Percentiles rank a stretch among this genome's conserved stretches.
Conservation (phyloP, 768 basidiomycete genomes). For the Antrodiella citrinella region DNA sequence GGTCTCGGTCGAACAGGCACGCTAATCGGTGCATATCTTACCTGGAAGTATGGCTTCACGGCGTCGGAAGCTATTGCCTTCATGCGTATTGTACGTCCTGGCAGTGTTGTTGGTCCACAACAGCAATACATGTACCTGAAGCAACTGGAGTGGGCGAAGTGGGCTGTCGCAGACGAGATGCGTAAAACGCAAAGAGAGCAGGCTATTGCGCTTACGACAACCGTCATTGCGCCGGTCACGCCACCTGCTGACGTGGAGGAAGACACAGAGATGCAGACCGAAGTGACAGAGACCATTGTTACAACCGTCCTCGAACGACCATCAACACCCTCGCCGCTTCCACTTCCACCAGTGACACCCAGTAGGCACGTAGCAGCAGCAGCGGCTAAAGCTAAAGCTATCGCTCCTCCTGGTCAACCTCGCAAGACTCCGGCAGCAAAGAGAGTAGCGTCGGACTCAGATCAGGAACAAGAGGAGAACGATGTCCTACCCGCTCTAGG, state of each 20-base stretch:
- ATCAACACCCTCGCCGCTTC: constrained; percentile 24
- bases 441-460: constrained; percentile 58
- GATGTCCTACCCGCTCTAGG: constrained; percentile 61
- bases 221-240: constrained; percentile 65
- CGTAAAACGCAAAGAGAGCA: constrained; percentile 34
- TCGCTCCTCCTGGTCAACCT: constrained; percentile 75
- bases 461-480: constrained; percentile 47
- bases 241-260: constrained; percentile 75
- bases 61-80: constrained; percentile 94
- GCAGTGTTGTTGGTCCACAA: constrained; percentile 86
- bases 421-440: constrained; percentile 83
- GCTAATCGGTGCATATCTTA: constrained; percentile 93
- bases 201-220: constrained; percentile 18
- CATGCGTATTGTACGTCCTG: constrained; percentile 96
- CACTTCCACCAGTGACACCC: constrained; percentile 66
- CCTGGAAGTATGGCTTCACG: constrained; percentile 98
- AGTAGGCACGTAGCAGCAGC: constrained; percentile 67
- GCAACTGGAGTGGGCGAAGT: constrained; percentile 89
- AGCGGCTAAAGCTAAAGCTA: constrained; percentile 60
- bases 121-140: constrained; percentile 95
- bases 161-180: constrained; percentile 83
- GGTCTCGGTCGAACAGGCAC: constrained; percentile 95
- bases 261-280: constrained; percentile 35
- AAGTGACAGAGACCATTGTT: constrained; percentile 20
- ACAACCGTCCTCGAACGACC: constrained; percentile 23